Evolutionary conservation across 495 filamentous ascomycete genomes (phyloP).

Genomic region (Neurospora sp.): DNA sequence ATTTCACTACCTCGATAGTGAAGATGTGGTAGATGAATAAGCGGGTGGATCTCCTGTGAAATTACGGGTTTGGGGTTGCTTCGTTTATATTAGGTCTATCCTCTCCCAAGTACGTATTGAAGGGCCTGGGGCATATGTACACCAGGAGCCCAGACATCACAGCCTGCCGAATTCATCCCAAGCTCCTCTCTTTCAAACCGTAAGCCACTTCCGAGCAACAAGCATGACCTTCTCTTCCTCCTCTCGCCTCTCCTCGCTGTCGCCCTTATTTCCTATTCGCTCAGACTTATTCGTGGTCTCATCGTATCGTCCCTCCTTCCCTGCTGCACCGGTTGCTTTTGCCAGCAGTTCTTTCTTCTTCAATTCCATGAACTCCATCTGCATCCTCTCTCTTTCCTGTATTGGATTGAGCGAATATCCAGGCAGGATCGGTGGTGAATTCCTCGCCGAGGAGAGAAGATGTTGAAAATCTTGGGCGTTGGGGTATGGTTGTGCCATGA

Average conservation of each 20-base stretch:
- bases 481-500: constrained; percentile 26
- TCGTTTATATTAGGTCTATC: background rate
- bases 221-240: constrained; percentile 2
- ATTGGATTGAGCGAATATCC: constrained; percentile 24
- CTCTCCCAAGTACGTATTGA: background rate
- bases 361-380: constrained; percentile 28
- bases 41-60: background rate
- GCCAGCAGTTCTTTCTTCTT: constrained; percentile 26
- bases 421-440: constrained; percentile 6
- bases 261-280: background rate
- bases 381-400: constrained; percentile 29
- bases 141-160: background rate
- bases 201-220: constrained; percentile 6
- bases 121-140: background rate
- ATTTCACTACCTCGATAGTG: background rate
- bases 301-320: constrained; percentile 10
- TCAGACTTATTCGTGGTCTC: constrained; percentile 18
- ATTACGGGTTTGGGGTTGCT: background rate
- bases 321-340: constrained; percentile 18
- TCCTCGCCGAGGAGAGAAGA: constrained; percentile 12
- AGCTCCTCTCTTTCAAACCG: background rate
- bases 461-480: constrained; percentile 25
- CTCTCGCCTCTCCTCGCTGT: background rate
- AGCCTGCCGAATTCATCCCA: background rate
- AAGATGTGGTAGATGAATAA: background rate